A percentile compares a stretch with the other conserved stretches of the same genome.
phyloP scores from a whole-genome alignment of 2,329 filamentous ascomycete species.

The Pestalotiopsis fici region DNA sequence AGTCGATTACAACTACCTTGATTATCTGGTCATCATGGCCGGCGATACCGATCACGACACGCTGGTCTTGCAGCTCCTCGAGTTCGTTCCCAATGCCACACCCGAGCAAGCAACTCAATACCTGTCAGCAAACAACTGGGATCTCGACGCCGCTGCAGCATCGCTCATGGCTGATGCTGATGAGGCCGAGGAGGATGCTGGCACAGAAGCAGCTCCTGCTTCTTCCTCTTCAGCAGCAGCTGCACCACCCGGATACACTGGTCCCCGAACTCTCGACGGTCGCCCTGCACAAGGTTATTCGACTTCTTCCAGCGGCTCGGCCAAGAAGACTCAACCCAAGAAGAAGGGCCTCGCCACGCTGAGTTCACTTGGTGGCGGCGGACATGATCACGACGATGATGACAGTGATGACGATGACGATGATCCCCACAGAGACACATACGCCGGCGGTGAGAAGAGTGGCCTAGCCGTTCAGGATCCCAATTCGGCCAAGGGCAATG shows the following conservation, averaged over 20 bases:
- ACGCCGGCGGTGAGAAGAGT: conserved; percentile 85
- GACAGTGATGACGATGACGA: conserved; percentile 61
- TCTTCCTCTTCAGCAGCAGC: conserved; percentile 12
- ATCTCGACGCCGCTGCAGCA: conserved; percentile 62
- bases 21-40: conserved; percentile 29
- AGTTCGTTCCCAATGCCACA: conserved; percentile 50
- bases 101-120: conserved; percentile 66
- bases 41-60: conserved; percentile 39
- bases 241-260: conserved; percentile 49
- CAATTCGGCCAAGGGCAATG: conserved; percentile 41
- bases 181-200: conserved; percentile 43
- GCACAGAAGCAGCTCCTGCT: conserved; percentile 46
- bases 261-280: conserved; percentile 64
- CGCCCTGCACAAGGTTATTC: conserved; percentile 50
- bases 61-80: conserved; percentile 53
- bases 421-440: conserved; percentile 67
- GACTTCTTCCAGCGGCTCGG: conserved; percentile 32
- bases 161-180: conserved; percentile 63
- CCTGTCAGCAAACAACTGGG: conserved; percentile 66
- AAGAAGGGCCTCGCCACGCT: conserved; percentile 63
- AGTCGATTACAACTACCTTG: background rate
- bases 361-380: conserved; percentile 51
- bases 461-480: conserved; percentile 69
- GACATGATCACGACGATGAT: conserved; percentile 53
- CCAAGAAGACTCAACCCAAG: conserved; percentile 49